Base-by-base conservation (phyloP, 768 basidiomycete species). In the Mycena crocata region DNA sequence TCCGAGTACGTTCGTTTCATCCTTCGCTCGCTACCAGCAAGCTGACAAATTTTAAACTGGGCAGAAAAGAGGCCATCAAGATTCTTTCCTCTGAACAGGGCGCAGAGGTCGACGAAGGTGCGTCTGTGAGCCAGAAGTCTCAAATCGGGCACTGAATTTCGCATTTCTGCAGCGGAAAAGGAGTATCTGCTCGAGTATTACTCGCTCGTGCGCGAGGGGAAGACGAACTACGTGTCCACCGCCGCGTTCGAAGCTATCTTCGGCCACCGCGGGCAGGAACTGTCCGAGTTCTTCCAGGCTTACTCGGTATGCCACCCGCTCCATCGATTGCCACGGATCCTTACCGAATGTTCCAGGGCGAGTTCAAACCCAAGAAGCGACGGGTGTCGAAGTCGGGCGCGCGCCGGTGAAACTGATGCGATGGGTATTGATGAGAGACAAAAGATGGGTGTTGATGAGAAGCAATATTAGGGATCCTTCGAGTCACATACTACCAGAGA, bases 181-280 rank as follows among this genome's bases (percentile, higher is more conserved):
- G 74, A 77, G 57, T 78, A 77, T 51, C 60, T 78, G 21, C 75
- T 78, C 28, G 77, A 79, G 59, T 79, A 77, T 55, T 79, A 79
- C 66, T 77, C 77, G 26, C 77, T 78, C 24, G 75, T 78, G n/a
- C 72, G 75, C 30, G 77, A 75, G 58, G 77, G 76, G 17, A 79
- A 77, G 72, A 74, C 77, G 39, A 72, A 71, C 64, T 78, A 77
- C 31, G 48, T 65, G 58, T 64, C 68, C 51, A 74, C 64, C 26
- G 32, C 62, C 19, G 72, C 76, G 1, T 76, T 75, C 71, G 58
- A 67, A 24, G 67, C 62, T 4, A 69, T 73, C 64, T 66, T 70
- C 35, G 76, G 74, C 28, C 37, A 32, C n/a, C 59, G 39, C 3
- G 39, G 39, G 13, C 37, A 40, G 37, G 59, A 61, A 32, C 49